Evolutionary conservation across 1,284 basidiomycete genomes (phyloP).

Genomic region (Apiotrichum gracile): DNA sequence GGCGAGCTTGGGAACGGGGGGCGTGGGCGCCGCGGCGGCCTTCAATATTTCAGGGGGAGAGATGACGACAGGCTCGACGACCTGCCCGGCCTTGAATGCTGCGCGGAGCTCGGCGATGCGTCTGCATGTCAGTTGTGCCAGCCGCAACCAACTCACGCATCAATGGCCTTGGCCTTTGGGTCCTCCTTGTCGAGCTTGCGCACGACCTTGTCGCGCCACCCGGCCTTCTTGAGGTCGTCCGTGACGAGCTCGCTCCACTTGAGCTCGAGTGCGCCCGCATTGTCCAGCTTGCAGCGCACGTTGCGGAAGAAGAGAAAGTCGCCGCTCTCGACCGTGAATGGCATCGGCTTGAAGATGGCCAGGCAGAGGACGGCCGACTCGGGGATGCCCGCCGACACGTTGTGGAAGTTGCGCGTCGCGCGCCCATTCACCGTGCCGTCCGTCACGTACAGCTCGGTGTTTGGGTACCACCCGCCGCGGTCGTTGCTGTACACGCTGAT

Average conservation of each 20-base stretch:
- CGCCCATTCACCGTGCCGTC: slow-evolving; percentile 29
- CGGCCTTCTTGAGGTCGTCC: slow-evolving; percentile 14
- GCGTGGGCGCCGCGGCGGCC: background rate
- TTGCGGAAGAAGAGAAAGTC: slow-evolving; percentile 16
- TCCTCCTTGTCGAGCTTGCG: slow-evolving; percentile 5
- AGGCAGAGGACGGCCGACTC: slow-evolving; percentile 3
- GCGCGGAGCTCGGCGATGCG: slow-evolving; percentile 4
- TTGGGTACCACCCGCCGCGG: slow-evolving; percentile 1
- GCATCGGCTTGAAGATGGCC: background rate
- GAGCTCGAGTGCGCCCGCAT: slow-evolving; percentile 23
- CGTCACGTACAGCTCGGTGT: slow-evolving; percentile 30
- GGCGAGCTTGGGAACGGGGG: background rate
- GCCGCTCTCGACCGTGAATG: no score
- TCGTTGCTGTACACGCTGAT: slow-evolving; percentile 9
- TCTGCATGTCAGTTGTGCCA: slow-evolving; percentile 4
- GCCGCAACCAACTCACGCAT: slow-evolving; percentile 19
- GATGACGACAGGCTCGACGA: background rate
- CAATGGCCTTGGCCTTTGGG: slow-evolving; percentile 20
- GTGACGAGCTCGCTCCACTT: slow-evolving; percentile 31
- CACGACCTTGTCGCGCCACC: slow-evolving; percentile 16
- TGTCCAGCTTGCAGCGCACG: slow-evolving; percentile 19
- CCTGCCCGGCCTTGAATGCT: background rate
- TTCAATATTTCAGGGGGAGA: background rate
- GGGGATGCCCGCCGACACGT: slow-evolving; percentile 1
- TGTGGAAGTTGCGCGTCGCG: slow-evolving; percentile 26